Conservation (phyloP, 176 grass and related monocot species). For the Oryza brachyantha region DNA sequence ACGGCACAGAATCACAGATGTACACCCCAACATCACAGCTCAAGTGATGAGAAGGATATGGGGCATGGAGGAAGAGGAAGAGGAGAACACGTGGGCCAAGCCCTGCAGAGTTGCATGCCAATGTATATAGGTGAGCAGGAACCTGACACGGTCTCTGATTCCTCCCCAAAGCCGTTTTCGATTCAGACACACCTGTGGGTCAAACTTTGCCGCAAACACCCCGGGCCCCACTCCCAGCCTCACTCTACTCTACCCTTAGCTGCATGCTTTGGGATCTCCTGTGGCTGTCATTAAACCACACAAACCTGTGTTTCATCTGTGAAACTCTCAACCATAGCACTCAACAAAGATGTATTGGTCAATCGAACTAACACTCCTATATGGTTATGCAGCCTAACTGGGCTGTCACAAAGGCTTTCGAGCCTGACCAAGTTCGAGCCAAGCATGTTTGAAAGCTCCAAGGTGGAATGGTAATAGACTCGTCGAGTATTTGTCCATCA, state of each 20-base stretch:
- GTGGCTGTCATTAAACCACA: not conserved
- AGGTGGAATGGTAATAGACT: no score
- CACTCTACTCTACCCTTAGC: not conserved
- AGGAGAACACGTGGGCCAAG: conserved; percentile 13
- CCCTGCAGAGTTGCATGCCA: not conserved
- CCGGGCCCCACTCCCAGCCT: not conserved
- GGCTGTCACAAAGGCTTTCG: no score
- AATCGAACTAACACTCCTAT: not conserved
- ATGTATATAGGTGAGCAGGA: conserved; percentile 9
- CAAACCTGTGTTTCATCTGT: not conserved
- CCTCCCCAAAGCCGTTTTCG: conserved; percentile 25
- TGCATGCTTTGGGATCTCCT: not conserved
- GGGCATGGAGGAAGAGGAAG: conserved; percentile 5
- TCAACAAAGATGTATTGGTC: not conserved
- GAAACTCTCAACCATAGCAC: not conserved
- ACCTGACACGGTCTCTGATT: conserved; percentile 40
- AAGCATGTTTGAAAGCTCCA: no score
- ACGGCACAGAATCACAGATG: conserved; percentile 34
- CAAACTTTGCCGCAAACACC: conserved; percentile 31
- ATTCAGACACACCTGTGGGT: conserved; percentile 42
- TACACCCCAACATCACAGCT: no score
- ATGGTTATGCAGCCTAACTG: not conserved
- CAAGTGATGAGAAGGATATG: not conserved
- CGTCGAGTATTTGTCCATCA: no score
- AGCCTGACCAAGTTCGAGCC: no score